Percentiles rank a stretch among this genome's conserved stretches.
These are phyloP conservation scores for Ustilago nuda DNA, from an alignment of 1,284 basidiomycete species.

Conservation along the genomic window DNA sequence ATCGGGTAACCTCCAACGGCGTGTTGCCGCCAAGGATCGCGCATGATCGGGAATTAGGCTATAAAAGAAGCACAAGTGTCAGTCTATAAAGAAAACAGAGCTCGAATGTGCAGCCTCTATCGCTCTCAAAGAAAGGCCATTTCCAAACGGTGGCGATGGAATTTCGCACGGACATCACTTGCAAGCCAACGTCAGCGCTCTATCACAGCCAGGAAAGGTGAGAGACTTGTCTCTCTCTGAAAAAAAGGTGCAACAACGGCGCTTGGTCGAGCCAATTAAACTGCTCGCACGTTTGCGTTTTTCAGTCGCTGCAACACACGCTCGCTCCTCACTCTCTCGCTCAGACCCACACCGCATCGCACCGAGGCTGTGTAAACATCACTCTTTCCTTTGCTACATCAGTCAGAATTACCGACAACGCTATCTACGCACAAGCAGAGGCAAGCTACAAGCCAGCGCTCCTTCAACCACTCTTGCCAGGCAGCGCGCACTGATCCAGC, in stretches of 20 bases:
- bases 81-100: not conserved
- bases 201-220: not conserved
- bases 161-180: conserved; percentile 4
- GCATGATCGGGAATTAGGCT: not conserved
- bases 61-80: not conserved
- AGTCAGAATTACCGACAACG: not conserved
- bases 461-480: not conserved
- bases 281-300: not conserved
- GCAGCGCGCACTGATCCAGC: not conserved
- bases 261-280: not conserved
- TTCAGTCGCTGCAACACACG: not conserved
- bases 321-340: not conserved
- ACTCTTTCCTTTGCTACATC: not conserved
- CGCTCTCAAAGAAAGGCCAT: too few species aligned
- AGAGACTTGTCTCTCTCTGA: not conserved
- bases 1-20: not conserved
- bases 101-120: not conserved
- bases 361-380: not conserved
- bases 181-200: conserved; percentile 2
- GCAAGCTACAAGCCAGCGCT: too few species aligned
- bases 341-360: not conserved
- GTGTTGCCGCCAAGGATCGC: not conserved
- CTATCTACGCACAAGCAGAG: too few species aligned
- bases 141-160: not conserved
- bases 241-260: conserved; percentile 3